A percentile compares a stretch with the other conserved stretches of the same genome.
These are phyloP conservation scores for Cryomyces antarcticus DNA, from an alignment of 495 filamentous ascomycete species.

Conservation along the genomic window DNA sequence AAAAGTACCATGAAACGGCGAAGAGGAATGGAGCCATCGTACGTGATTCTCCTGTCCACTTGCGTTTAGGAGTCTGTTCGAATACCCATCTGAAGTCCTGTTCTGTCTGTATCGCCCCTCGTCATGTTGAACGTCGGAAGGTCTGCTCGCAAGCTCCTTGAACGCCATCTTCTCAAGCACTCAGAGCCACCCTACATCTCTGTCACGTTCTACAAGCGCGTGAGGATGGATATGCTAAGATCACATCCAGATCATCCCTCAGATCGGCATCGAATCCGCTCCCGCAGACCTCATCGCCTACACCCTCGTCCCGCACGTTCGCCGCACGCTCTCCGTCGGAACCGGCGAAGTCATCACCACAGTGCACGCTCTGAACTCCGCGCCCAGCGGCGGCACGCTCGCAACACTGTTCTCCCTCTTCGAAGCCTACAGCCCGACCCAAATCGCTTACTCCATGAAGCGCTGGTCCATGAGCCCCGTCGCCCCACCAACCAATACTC, in stretches of 20 bases:
- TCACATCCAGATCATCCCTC: conserved; percentile 49
- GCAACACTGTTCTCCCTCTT: conserved; percentile 41
- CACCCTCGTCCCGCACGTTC: conserved; percentile 42
- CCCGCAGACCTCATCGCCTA: conserved; percentile 65
- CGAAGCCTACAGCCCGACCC: conserved; percentile 35
- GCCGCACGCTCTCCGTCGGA: conserved; percentile 31
- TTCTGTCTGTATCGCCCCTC: too few species aligned
- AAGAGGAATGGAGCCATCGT: conserved; percentile 56
- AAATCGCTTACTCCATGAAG: conserved; percentile 31
- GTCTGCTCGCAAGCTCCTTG: too few species aligned
- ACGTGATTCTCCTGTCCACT: not conserved
- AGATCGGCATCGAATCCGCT: conserved; percentile 68
- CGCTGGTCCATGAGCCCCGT: conserved; percentile 52
- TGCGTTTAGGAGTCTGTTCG: too few species aligned
- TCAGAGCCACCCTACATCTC: not conserved
- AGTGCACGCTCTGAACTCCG: conserved; percentile 34
- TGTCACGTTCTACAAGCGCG: conserved; percentile 7
- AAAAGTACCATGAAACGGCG: conserved; percentile 58
- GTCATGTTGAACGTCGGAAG: too few species aligned
- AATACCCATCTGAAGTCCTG: too few species aligned
- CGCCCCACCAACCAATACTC: conserved; percentile 20
- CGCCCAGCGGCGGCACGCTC: conserved; percentile 55
- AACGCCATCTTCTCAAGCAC: too few species aligned
- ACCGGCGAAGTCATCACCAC: conserved; percentile 39
- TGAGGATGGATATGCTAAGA: not conserved